Conservation (phyloP, 176 grass and related monocot species). For the Zea luxurians region DNA sequence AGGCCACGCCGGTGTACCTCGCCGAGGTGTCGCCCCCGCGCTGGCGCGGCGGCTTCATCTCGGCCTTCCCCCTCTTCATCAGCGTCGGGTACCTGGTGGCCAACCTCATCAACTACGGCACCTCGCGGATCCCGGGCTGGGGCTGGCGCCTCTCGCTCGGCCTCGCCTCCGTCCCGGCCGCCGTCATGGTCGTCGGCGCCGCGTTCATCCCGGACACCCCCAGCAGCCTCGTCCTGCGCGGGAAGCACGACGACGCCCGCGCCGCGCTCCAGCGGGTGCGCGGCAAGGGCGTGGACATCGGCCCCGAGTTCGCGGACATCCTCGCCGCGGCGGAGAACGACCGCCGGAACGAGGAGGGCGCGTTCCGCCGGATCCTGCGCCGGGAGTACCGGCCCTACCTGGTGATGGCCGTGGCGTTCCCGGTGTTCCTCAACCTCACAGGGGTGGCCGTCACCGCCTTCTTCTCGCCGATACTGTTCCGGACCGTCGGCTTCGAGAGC, state of each 20-base stretch:
- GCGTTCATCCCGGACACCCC: slow-evolving; percentile 78
- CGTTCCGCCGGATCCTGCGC: slow-evolving; percentile 61
- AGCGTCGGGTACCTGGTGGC: slow-evolving; percentile 55
- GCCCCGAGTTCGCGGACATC: slow-evolving; percentile 69
- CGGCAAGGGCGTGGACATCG: slow-evolving; percentile 61
- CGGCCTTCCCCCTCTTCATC: slow-evolving; percentile 71
- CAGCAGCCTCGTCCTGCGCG: slow-evolving; percentile 82
- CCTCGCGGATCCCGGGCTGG: slow-evolving; percentile 56
- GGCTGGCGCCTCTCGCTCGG: slow-evolving; percentile 96
- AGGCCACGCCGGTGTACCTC: slow-evolving; percentile 61
- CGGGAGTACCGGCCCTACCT: slow-evolving; percentile 69
- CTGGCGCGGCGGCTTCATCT: slow-evolving; percentile 74
- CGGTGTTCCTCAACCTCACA: slow-evolving; percentile 77
- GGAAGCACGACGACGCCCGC: slow-evolving; percentile 66
- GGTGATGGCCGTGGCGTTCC: slow-evolving; percentile 73
- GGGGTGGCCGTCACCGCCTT: slow-evolving; percentile 69
- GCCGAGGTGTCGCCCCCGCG: slow-evolving; percentile 65
- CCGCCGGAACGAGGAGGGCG: slow-evolving; percentile 48
- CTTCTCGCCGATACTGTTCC: slow-evolving; percentile 85
- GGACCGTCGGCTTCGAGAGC: slow-evolving; percentile 68
- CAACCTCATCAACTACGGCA: slow-evolving; percentile 92
- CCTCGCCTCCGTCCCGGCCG: slow-evolving; percentile 66
- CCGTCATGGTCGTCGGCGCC: slow-evolving; percentile 57
- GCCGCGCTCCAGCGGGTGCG: slow-evolving; percentile 70
- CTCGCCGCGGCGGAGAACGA: slow-evolving; percentile 39